Evolutionary conservation across 2,329 filamentous ascomycete species (phyloP).

Genomic region (Shiraia sp.): DNA sequence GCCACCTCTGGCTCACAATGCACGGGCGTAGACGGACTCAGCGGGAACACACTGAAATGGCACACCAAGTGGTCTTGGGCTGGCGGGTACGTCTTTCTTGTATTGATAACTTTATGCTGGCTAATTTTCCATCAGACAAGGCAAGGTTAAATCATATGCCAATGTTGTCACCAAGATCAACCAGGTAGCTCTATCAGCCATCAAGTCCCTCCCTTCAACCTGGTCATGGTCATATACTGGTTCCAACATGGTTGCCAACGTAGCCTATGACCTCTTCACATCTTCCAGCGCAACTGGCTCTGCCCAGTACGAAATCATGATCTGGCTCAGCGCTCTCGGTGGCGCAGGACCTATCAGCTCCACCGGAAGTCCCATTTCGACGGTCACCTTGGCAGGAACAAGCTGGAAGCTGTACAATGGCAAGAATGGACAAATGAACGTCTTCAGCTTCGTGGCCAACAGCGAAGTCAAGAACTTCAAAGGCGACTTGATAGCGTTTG

Average conservation of each 20-base stretch:
- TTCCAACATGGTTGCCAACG: conserved; percentile 57
- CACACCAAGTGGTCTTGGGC: conserved; percentile 50
- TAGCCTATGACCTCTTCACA: conserved; percentile 67
- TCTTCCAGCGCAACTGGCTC: conserved; percentile 50
- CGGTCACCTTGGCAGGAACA: conserved; percentile 56
- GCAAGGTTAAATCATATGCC: conserved; percentile 50
- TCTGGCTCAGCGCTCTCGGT: conserved; percentile 64
- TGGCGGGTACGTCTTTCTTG: conserved; percentile 38
- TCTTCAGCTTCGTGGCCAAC: conserved; percentile 63
- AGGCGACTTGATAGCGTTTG: conserved; percentile 62
- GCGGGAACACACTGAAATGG: conserved; percentile 48
- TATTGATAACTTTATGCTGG: neutral
- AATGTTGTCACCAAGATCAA: conserved; percentile 46
- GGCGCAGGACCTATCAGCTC: conserved; percentile 63
- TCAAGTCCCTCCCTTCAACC: conserved; percentile 50
- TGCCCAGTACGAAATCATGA: conserved; percentile 67
- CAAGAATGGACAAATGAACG: conserved; percentile 62
- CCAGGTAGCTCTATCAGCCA: conserved; percentile 36
- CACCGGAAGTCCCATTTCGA: conserved; percentile 59
- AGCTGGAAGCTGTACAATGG: conserved; percentile 65
- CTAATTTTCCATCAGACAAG: conserved; percentile 18
- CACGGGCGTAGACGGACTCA: conserved; percentile 47
- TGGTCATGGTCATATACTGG: conserved; percentile 58
- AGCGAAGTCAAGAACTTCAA: conserved; percentile 56
- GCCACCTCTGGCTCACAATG: conserved; percentile 53